phyloP scores from a whole-genome alignment of 495 filamentous ascomycete genomes.

The Pyrenopolyporus hunteri region DNA sequence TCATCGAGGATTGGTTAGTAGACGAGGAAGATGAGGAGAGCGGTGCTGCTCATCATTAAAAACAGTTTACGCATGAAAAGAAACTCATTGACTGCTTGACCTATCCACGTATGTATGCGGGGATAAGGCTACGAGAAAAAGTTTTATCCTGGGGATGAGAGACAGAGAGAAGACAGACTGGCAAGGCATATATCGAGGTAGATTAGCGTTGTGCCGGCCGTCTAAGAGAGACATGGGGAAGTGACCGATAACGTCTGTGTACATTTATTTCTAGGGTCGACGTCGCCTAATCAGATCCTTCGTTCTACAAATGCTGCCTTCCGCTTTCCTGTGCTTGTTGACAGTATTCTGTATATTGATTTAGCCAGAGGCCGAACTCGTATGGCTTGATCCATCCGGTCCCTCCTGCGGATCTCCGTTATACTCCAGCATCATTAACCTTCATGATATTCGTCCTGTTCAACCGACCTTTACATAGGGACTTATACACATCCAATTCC shows the following conservation, averaged over 20 bases:
- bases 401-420: no score
- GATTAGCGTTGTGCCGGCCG: conserved; percentile 1
- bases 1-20: conserved; percentile 56
- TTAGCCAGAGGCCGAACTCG: no score
- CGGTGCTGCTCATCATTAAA: conserved; percentile 46
- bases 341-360: no score
- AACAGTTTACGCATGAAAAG: no score
- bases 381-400: no score
- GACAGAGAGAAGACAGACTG: neutral
- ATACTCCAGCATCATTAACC: no score
- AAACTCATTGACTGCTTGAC: neutral
- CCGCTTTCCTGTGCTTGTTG: neutral
- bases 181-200: neutral
- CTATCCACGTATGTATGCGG: neutral
- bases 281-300: conserved; percentile 33
- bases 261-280: conserved; percentile 39
- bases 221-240: conserved; percentile 4
- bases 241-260: conserved; percentile 24
- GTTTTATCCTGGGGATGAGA: neutral
- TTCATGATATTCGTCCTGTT: no score
- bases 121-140: neutral
- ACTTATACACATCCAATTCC: no score
- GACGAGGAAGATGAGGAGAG: conserved; percentile 54
- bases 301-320: conserved; percentile 5
- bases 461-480: no score